These are phyloP conservation scores for Jatropha podagrica DNA, from an alignment of 441 rosid genomes.

Conservation along the genomic window DNA sequence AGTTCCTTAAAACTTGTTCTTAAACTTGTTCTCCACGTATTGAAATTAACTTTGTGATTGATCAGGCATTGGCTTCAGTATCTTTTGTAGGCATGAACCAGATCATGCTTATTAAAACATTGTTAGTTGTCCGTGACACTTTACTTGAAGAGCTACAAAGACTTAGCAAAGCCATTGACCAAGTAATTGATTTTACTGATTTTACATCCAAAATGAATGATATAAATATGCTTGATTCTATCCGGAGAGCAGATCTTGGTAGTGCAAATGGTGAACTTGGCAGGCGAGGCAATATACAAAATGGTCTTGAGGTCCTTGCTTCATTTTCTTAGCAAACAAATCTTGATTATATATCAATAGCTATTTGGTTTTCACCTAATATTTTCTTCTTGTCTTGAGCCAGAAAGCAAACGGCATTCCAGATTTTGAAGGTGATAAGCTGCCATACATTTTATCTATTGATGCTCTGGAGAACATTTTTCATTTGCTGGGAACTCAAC, in stretches of 20 bases:
- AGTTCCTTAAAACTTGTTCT: not conserved
- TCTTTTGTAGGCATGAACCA: constrained; percentile 48
- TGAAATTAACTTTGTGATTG: constrained; percentile 32
- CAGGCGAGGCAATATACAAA: constrained; percentile 62
- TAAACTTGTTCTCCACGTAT: constrained; percentile 11
- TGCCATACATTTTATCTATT: constrained; percentile 42
- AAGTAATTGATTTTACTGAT: constrained; percentile 51
- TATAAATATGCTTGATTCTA: constrained; percentile 37
- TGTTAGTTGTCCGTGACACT: constrained; percentile 59
- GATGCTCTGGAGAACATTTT: constrained; percentile 52
- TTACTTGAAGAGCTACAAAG: constrained; percentile 66
- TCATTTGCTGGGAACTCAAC: constrained; percentile 62
- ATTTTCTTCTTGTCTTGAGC: constrained; percentile 24
- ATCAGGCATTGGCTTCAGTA: constrained; percentile 47
- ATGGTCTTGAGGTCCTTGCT: constrained; percentile 74
- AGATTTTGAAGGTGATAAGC: constrained; percentile 41
- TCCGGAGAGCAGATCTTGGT: constrained; percentile 35
- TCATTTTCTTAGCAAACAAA: constrained; percentile 24
- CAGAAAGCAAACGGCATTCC: constrained; percentile 50
- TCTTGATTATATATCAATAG: not conserved
- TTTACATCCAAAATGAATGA: constrained; percentile 50
- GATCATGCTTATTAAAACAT: constrained; percentile 59
- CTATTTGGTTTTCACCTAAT: constrained; percentile 6
- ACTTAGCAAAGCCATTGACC: constrained; percentile 59
- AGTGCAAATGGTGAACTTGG: constrained; percentile 34